Percentiles rank a stretch among this genome's conserved stretches.
Conservation (phyloP, 2,329 filamentous ascomycete species). For the Trichothecium sympodiale region DNA sequence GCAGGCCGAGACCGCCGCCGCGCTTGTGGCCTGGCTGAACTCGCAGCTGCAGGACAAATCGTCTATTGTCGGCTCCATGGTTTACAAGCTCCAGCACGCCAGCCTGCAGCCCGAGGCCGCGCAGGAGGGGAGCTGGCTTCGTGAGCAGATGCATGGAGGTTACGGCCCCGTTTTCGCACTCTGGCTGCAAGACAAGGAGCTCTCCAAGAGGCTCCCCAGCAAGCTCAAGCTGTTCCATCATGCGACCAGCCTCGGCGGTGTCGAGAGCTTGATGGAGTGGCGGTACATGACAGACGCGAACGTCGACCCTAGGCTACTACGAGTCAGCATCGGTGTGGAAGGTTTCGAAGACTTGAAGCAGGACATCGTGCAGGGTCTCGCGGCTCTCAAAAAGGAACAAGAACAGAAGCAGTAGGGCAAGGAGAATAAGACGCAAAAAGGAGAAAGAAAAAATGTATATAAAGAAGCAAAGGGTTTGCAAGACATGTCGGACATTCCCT, state of each 20-base stretch:
- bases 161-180: slow-evolving; percentile 84
- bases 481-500: neutral
- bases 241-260: slow-evolving; percentile 84
- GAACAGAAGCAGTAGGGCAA: neutral
- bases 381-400: slow-evolving; percentile 29
- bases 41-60: slow-evolving; percentile 26
- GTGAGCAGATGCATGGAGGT: slow-evolving; percentile 80
- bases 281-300: slow-evolving; percentile 70
- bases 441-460: neutral
- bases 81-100: slow-evolving; percentile 62
- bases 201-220: slow-evolving; percentile 62
- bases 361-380: slow-evolving; percentile 61
- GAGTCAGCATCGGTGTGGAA: slow-evolving; percentile 82
- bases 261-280: slow-evolving; percentile 97
- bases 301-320: slow-evolving; percentile 61
- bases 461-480: neutral
- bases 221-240: slow-evolving; percentile 81
- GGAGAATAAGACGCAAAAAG: neutral
- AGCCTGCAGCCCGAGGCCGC: slow-evolving; percentile 58
- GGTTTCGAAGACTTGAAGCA: slow-evolving; percentile 70
- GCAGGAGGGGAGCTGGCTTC: slow-evolving; percentile 58
- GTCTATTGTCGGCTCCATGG: slow-evolving; percentile 36
- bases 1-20: slow-evolving; percentile 61
- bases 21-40: slow-evolving; percentile 62
- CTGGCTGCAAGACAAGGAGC: slow-evolving; percentile 44